Evolutionary conservation across 495 filamentous ascomycete species (phyloP), one percentile per base, ranked within the genome.

Genomic region (Tirmania nivea): DNA sequence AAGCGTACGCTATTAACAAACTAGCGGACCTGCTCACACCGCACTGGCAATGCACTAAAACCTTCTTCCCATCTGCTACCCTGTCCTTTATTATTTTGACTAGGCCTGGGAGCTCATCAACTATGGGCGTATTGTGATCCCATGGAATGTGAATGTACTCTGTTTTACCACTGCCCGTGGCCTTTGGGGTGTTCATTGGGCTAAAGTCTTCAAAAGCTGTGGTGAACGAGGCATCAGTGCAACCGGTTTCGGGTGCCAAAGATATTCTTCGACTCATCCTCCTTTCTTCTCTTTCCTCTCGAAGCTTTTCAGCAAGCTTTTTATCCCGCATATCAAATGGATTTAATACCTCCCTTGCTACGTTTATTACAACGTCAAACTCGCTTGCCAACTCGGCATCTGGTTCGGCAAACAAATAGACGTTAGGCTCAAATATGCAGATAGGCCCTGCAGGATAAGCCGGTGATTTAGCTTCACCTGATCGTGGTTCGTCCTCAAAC

Each of bases 111-210:
- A 97, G 68, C 63, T 96, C 90, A 20, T 82, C 78, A 14, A 88
- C 77, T 55, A 97, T 94, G 56, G 94, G 86, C 0, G 89, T 94
- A 61, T 96, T 95, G 67, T 97, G 90, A 58, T 97, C 92, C 90
- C 90, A 97, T 3, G 78, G 81, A 49, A 97, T 82, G 63, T 97
- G 90, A 51, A 96, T 79, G 63, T 97, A 97, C 65, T 97, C 90
- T 1, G 90, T 90, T 14, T 71, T 67, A 25, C 66, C 55, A 7
- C 25, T 31, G 25, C 25, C 25, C 42, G 68, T 70, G 35, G 60
- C 58, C 14, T 57, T 60, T 31, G 54, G 57, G 10, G 63, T 60
- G 36, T 63, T 70, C 17, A 56, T 25, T 3, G 62, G 61, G 17
- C 61, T 59, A 49, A 64, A 61, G 42, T 61, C 61, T 59, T 87